Percentiles rank a stretch among this genome's conserved stretches.
Evolutionary conservation across 2,329 filamentous ascomycete species (phyloP).

Genomic region (Dactylellina parvicollis): DNA sequence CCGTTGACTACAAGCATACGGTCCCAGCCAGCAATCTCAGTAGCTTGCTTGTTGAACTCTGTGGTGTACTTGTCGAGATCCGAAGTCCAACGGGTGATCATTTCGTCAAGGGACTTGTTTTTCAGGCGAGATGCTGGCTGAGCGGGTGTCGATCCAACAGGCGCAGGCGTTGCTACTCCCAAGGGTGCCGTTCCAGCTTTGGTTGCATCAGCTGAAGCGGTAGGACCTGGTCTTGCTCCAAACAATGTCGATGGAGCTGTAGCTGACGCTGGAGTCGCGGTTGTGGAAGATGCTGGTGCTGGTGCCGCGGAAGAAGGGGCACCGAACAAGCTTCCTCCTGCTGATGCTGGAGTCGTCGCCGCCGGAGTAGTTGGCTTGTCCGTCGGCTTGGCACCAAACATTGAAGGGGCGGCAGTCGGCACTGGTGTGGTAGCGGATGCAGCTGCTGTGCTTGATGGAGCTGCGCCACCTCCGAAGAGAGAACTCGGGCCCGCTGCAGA

Average conservation of each 20-base stretch:
- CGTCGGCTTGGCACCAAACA: conserved; percentile 56
- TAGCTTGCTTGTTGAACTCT: conserved; percentile 90
- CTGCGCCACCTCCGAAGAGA: conserved; percentile 20
- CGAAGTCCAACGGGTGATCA: conserved; percentile 94
- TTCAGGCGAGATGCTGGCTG: conserved; percentile 90
- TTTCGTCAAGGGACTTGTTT: conserved; percentile 99
- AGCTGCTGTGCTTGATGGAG: conserved; percentile 33
- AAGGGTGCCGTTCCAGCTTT: conserved; percentile 58
- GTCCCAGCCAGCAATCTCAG: conserved; percentile 89
- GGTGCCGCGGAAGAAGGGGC: conserved; percentile 56
- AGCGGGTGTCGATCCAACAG: conserved; percentile 77
- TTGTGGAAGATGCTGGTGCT: conserved; percentile 59
- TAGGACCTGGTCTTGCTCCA: conserved; percentile 59
- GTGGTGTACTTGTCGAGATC: conserved; percentile 96
- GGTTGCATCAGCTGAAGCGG: conserved; percentile 59
- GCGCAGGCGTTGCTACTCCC: conserved; percentile 58
- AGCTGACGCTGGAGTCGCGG: conserved; percentile 57
- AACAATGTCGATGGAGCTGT: conserved; percentile 59
- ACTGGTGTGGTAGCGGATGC: conserved; percentile 55
- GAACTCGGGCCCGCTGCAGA: background rate
- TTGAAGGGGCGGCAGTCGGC: conserved; percentile 54
- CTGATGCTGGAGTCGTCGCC: conserved; percentile 56
- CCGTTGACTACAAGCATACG: conserved; percentile 90
- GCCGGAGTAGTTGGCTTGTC: conserved; percentile 56
- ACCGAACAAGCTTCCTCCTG: conserved; percentile 55